Percentiles rank a stretch among this genome's conserved stretches.
These are phyloP conservation scores for Venturia aucupariae DNA, from an alignment of 2,329 filamentous ascomycete species.

Conservation along the genomic window DNA sequence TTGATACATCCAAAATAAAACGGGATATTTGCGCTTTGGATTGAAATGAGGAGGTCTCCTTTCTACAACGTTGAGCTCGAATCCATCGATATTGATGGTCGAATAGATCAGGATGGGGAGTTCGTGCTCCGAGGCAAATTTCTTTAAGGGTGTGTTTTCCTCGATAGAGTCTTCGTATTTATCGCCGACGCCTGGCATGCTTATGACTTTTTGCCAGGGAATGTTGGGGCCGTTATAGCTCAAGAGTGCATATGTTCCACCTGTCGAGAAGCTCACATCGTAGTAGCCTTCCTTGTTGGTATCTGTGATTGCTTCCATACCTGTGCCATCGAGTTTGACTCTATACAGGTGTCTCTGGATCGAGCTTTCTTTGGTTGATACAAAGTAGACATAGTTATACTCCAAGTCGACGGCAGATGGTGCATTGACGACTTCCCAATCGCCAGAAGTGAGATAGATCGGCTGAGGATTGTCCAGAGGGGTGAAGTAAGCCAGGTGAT, in stretches of 20 bases:
- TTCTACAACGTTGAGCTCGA: conserved; percentile 66
- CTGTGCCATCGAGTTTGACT: conserved; percentile 72
- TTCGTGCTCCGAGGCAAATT: conserved; percentile 64
- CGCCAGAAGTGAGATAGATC: conserved; percentile 73
- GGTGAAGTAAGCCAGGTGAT: conserved; percentile 89
- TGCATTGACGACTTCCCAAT: conserved; percentile 85
- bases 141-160: conserved; percentile 61
- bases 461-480: conserved; percentile 78
- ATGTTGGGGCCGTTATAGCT: conserved; percentile 76
- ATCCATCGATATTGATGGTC: conserved; percentile 74
- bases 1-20: conserved; percentile 90
- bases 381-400: conserved; percentile 84
- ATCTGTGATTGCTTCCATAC: conserved; percentile 65
- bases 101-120: conserved; percentile 76
- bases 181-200: conserved; percentile 59
- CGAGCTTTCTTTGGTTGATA: conserved; percentile 75
- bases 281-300: conserved; percentile 68
- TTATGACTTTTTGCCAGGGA: conserved; percentile 85
- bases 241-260: conserved; percentile 74
- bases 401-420: conserved; percentile 77
- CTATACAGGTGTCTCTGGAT: conserved; percentile 89
- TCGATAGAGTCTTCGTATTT: conserved; percentile 65
- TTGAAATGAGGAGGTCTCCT: conserved; percentile 85
- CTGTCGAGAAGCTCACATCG: conserved; percentile 70
- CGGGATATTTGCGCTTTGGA: conserved; percentile 74